Conservation (phyloP, 345 rosid species). For the Eucalyptus polybractea region DNA sequence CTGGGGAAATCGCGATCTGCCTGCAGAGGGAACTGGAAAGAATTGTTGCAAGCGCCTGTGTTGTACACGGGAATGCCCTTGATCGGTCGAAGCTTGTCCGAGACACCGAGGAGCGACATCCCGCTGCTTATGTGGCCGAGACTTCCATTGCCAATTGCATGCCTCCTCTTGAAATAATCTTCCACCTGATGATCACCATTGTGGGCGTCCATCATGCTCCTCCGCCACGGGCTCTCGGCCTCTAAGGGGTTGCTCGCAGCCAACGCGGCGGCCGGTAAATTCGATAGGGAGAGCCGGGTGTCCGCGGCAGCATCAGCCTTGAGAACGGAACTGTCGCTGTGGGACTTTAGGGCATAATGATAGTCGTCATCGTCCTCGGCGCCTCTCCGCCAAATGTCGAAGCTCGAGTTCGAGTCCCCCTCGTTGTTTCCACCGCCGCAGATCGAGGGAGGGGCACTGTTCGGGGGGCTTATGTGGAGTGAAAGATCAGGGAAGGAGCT, state of each 20-base stretch:
- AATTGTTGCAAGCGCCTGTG: background rate
- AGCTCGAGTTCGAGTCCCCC: background rate
- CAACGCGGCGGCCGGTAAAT: background rate
- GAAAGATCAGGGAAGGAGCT: conserved; percentile 32
- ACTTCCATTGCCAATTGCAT: background rate
- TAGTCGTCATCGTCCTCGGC: background rate
- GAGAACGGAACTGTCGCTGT: conserved; percentile 8
- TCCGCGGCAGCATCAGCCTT: background rate
- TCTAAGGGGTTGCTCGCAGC: background rate
- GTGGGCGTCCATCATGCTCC: background rate
- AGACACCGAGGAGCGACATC: conserved; percentile 9
- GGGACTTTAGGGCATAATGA: background rate
- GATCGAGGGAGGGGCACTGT: conserved; percentile 14
- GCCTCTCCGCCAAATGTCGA: conserved; percentile 12
- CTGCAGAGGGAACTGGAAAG: background rate
- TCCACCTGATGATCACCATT: background rate
- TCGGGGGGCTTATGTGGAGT: conserved; percentile 46
- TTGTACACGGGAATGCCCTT: conserved; percentile 32
- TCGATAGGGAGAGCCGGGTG: conserved; percentile 24
- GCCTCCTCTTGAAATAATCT: background rate
- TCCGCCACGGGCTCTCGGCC: background rate
- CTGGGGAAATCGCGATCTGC: background rate
- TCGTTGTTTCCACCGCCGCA: conserved; percentile 5
- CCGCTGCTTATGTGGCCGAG: conserved; percentile 1
- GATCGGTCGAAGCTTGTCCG: conserved; percentile 17